These are phyloP conservation scores for Ceratocystiopsis brevicomis DNA, from an alignment of 2,329 filamentous ascomycete genomes.

Conservation along the genomic window DNA sequence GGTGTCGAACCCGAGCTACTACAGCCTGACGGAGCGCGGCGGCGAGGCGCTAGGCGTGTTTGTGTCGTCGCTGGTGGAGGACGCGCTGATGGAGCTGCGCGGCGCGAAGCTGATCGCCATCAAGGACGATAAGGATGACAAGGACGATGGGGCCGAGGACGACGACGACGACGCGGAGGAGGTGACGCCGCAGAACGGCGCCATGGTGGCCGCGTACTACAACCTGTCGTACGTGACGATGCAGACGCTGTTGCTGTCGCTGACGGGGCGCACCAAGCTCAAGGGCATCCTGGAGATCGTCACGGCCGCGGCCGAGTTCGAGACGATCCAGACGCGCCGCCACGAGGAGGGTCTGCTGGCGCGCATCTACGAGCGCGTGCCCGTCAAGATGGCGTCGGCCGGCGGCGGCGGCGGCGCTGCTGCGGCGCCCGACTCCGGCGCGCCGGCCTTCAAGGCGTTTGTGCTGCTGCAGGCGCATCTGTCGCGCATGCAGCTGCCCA, in stretches of 20 bases:
- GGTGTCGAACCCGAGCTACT: constrained; percentile 90
- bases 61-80: constrained; percentile 86
- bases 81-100: constrained; percentile 70
- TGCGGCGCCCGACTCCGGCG: constrained; percentile 59
- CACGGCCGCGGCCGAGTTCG: constrained; percentile 91
- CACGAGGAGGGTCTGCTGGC: constrained; percentile 79
- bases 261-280: constrained; percentile 75
- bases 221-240: constrained; percentile 99
- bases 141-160: constrained; percentile 75
- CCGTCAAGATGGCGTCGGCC: constrained; percentile 65
- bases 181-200: constrained; percentile 76
- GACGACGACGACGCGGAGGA: constrained; percentile 50
- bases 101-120: constrained; percentile 93
- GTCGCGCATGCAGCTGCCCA: constrained; percentile 86
- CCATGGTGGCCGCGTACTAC: constrained; percentile 98
- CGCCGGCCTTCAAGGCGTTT: constrained; percentile 96
- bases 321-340: constrained; percentile 73
- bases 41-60: constrained; percentile 89
- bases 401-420: too few relatives aligned
- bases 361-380: constrained; percentile 83
- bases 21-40: constrained; percentile 70
- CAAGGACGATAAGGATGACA: constrained; percentile 67
- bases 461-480: constrained; percentile 96
- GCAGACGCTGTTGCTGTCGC: constrained; percentile 90
- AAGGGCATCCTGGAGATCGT: constrained; percentile 96